Percentiles rank a stretch among this genome's conserved stretches.
phyloP scores from a whole-genome alignment of 2,329 filamentous ascomycete genomes.

The Scedosporium minutisporum region DNA sequence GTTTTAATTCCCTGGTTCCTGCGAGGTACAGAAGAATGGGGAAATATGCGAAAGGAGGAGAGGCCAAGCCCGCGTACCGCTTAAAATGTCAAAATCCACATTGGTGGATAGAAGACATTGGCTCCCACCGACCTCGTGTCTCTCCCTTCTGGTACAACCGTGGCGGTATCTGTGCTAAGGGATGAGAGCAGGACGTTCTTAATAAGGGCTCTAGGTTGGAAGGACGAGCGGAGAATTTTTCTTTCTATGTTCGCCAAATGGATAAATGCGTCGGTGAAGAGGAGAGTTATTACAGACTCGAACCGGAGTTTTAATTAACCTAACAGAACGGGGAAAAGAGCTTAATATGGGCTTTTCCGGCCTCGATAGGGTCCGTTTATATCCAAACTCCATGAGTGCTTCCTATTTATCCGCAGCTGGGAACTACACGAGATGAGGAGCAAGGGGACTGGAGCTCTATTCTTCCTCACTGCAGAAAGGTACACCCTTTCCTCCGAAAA shows the following conservation, averaged over 20 bases:
- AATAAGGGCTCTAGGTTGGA: neutral
- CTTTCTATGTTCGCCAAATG: neutral
- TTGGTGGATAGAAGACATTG: neutral
- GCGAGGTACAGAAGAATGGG: neutral
- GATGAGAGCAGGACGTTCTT: neutral
- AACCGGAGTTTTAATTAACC: neutral
- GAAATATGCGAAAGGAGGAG: neutral
- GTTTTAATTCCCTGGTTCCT: neutral
- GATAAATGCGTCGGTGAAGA: conserved; percentile 5
- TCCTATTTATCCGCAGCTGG: neutral
- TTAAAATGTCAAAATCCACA: neutral
- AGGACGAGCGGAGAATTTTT: conserved; percentile 2
- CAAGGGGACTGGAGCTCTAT: too few species aligned
- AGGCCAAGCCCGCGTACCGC: neutral
- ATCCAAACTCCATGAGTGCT: neutral
- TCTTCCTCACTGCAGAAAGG: neutral
- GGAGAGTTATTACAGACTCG: neutral
- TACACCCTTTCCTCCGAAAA: neutral
- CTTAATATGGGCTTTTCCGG: neutral
- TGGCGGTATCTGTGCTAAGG: too few species aligned
- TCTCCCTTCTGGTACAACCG: neutral
- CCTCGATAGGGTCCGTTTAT: neutral
- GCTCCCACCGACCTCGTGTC: neutral
- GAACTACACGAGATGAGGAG: neutral
- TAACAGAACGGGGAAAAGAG: neutral